Evolutionary conservation across 495 filamentous ascomycete species (phyloP), one percentile per base, ranked within the genome.

Genomic region (Xylaria longipes): DNA sequence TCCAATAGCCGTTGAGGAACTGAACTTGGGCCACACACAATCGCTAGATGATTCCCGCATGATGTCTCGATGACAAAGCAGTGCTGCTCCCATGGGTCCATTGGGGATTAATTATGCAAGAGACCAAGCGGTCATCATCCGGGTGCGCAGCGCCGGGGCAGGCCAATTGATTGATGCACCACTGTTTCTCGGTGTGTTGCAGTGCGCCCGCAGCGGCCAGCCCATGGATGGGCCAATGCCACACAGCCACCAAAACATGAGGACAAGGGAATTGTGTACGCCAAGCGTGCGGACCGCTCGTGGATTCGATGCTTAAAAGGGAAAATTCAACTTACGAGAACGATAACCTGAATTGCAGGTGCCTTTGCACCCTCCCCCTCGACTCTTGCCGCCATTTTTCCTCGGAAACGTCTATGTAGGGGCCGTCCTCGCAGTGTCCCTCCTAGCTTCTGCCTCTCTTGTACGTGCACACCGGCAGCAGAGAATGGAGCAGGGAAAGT

Each of bases 311-410:
- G 43, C 25, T 62, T 67, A 71, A 73, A 60, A 39, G 35, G 15
- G 7, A 54, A 54, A 12, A 25, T 52, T 29, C 25, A 52, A 88
- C 92, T 88, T 85, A 95, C 92, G 84, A 95, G 82, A 67, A 94
- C 87, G 83, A 94, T 93, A 65, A 95, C 88, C 77, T 95, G 91
- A 81, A 95, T 85, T 39, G 91, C 88, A 77, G 90, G 86, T 54
- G 74, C 63, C 68, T 72, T 68, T 66, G 78, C 74, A 65, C 72
- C 71, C 27, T 61, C 57, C 27, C 58, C 25, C 31, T 74, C 64
- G 29, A 25, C 52, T 25, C 15, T 20, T 20, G 8, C 45, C 15
- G 45, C n/a, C 68, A 70, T 70, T 20, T n/a, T 70, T 62, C 39
- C 20, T 22, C 5, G 39, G 17, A 22, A 27, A 31, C 20, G 3